Evolutionary conservation across 208 protist genomes (phyloP).

Genomic region (Phytomonas sp.): DNA sequence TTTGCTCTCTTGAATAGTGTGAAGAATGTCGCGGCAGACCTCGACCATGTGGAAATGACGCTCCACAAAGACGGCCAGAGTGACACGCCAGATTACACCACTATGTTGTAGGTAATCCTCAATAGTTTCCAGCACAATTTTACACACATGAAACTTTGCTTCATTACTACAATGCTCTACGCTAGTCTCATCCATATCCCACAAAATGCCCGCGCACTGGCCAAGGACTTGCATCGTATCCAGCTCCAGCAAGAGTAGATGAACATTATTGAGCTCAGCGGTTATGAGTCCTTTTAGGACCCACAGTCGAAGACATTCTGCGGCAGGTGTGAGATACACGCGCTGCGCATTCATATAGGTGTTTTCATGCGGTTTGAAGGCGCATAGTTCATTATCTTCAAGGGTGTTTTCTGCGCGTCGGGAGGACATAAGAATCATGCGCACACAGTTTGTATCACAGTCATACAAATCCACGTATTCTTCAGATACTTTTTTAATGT

Average conservation of each 20-base stretch:
- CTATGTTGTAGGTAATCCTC: constrained; percentile 84
- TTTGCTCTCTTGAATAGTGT: background rate
- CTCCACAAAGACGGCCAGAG: constrained; percentile 40
- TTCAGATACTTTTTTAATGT: constrained; percentile 14
- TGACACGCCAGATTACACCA: constrained; percentile 72
- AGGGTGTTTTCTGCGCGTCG: constrained; percentile 20
- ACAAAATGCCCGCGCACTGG: constrained; percentile 65
- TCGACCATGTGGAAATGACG: background rate
- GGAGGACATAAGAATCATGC: constrained; percentile 48
- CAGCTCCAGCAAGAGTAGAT: constrained; percentile 61
- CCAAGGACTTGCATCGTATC: constrained; percentile 54
- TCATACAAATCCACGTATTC: background rate
- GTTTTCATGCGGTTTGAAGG: constrained; percentile 29
- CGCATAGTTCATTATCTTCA: constrained; percentile 37
- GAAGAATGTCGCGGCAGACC: background rate
- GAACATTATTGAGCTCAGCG: constrained; percentile 57
- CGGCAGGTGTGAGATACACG: constrained; percentile 63
- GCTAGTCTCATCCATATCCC: constrained; percentile 27
- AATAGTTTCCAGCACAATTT: constrained; percentile 76
- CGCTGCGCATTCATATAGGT: constrained; percentile 24
- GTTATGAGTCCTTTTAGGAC: constrained; percentile 65
- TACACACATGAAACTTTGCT: constrained; percentile 69
- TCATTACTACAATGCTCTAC: constrained; percentile 19
- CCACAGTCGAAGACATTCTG: constrained; percentile 74
- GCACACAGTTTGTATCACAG: constrained; percentile 29